A percentile compares a stretch with the other conserved stretches of the same genome.
These are phyloP conservation scores for Vachellia pachyceras DNA, from an alignment of 306 rosid species.

Conservation along the genomic window DNA sequence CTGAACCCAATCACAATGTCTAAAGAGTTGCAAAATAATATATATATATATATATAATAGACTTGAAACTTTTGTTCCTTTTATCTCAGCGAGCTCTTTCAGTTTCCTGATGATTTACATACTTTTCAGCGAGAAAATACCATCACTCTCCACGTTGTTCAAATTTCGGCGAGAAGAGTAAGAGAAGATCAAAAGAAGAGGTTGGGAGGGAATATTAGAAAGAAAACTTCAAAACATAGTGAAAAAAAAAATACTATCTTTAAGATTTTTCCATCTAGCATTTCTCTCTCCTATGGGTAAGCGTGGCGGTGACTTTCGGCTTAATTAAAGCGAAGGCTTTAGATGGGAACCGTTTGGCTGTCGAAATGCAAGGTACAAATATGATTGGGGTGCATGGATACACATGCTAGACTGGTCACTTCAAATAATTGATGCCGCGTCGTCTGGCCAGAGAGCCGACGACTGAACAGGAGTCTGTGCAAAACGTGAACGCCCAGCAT, in stretches of 20 bases:
- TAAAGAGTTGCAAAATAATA: constrained; percentile 14
- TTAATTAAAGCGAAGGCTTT: neutral
- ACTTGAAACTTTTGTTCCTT: constrained; percentile 24
- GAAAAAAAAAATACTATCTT: too few species aligned
- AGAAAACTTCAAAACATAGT: too few species aligned
- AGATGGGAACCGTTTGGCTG: neutral
- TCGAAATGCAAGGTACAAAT: neutral
- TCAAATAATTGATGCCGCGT: neutral
- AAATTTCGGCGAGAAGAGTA: too few species aligned
- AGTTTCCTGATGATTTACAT: constrained; percentile 29
- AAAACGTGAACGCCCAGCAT: neutral
- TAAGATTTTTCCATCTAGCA: too few species aligned
- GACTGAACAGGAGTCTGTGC: neutral
- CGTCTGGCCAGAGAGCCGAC: neutral
- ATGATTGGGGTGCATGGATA: neutral
- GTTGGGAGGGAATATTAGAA: too few species aligned
- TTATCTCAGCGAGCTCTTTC: constrained; percentile 22
- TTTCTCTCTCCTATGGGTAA: too few species aligned
- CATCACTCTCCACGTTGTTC: too few species aligned
- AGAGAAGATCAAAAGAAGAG: too few species aligned
- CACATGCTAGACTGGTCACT: neutral
- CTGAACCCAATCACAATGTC: constrained; percentile 56
- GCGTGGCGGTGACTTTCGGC: too few species aligned
- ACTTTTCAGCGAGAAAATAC: too few species aligned
- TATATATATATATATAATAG: too few species aligned